Percentiles rank a stretch among this genome's conserved stretches.
phyloP scores from a whole-genome alignment of 257 asterid species.

The Thymus mandschuricus region DNA sequence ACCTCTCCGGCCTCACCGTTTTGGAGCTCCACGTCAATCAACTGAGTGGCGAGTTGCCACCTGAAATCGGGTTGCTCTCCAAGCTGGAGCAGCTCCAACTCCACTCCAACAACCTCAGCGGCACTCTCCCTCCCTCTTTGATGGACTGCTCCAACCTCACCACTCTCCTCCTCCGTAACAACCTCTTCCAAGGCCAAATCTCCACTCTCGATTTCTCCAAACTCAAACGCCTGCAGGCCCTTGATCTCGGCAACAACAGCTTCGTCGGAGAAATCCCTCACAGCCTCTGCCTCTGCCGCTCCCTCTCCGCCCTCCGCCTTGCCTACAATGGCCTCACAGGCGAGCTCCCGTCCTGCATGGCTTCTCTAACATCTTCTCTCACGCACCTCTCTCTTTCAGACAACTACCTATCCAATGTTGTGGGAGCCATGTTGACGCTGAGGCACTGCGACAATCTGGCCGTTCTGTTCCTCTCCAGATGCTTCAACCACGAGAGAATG shows the following conservation, averaged over 20 bases:
- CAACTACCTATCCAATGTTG: slow-evolving; percentile 41
- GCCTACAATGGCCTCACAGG: slow-evolving; percentile 48
- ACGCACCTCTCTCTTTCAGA: slow-evolving; percentile 46
- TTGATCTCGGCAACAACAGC: slow-evolving; percentile 57
- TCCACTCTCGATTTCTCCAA: slow-evolving; percentile 52
- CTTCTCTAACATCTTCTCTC: slow-evolving; percentile 36
- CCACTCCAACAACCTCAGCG: slow-evolving; percentile 50
- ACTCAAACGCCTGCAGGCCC: slow-evolving; percentile 37
- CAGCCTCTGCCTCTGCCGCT: slow-evolving; percentile 48
- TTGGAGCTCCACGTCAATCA: slow-evolving; percentile 53
- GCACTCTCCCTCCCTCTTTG: slow-evolving; percentile 51
- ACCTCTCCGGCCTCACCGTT: slow-evolving; percentile 34
- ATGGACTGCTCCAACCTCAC: slow-evolving; percentile 45
- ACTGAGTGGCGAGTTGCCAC: slow-evolving; percentile 45
- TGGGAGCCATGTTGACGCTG: slow-evolving; percentile 44
- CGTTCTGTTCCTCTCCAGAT: slow-evolving; percentile 53
- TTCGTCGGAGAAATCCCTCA: slow-evolving; percentile 47
- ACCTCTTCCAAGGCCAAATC: slow-evolving; percentile 47
- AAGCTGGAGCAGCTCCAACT: slow-evolving; percentile 51
- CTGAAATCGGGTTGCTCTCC: slow-evolving; percentile 40
- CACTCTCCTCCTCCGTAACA: slow-evolving; percentile 56
- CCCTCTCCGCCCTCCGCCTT: slow-evolving; percentile 47
- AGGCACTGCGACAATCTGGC: slow-evolving; percentile 46
- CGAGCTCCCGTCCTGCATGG: slow-evolving; percentile 52
- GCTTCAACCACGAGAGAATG: slow-evolving; percentile 45